Conservation (phyloP, 441 rosid species). For the Brassica hybrid region DNA sequence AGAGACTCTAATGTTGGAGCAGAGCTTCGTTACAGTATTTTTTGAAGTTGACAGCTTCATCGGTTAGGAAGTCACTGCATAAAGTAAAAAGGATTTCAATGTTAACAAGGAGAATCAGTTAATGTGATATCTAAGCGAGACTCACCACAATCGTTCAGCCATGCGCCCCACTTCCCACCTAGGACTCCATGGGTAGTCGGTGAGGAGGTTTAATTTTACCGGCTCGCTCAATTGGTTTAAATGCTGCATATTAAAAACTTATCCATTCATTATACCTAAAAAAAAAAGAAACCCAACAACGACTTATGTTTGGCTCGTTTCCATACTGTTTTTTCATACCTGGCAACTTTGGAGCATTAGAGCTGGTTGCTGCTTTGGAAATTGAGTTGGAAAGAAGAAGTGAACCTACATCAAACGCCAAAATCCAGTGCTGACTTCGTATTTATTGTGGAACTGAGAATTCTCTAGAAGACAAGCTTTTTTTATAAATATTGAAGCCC, state of each 20-base stretch:
- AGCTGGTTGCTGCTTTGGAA: slow-evolving; percentile 88
- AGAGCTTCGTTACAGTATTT: slow-evolving; percentile 75
- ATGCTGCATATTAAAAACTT: slow-evolving; percentile 48
- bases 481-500: background rate
- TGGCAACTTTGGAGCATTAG: slow-evolving; percentile 84
- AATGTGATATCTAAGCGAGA: slow-evolving; percentile 8
- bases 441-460: slow-evolving; percentile 5
- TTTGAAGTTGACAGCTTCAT: slow-evolving; percentile 80
- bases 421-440: background rate
- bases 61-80: slow-evolving; percentile 70
- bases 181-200: slow-evolving; percentile 96
- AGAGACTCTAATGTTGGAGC: slow-evolving; percentile 51
- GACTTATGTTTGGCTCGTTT: background rate
- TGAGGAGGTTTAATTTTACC: slow-evolving; percentile 60
- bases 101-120: background rate
- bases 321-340: slow-evolving; percentile 45
- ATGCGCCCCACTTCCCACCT: slow-evolving; percentile 83
- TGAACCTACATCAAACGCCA: slow-evolving; percentile 61
- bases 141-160: slow-evolving; percentile 89
- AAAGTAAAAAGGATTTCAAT: background rate
- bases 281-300: background rate
- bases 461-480: slow-evolving; percentile 16
- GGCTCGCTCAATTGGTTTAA: slow-evolving; percentile 63
- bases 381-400: slow-evolving; percentile 68
- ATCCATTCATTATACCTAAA: slow-evolving; percentile 5